phyloP scores from a whole-genome alignment of 495 filamentous ascomycete species.

The Xylaria sp. region DNA sequence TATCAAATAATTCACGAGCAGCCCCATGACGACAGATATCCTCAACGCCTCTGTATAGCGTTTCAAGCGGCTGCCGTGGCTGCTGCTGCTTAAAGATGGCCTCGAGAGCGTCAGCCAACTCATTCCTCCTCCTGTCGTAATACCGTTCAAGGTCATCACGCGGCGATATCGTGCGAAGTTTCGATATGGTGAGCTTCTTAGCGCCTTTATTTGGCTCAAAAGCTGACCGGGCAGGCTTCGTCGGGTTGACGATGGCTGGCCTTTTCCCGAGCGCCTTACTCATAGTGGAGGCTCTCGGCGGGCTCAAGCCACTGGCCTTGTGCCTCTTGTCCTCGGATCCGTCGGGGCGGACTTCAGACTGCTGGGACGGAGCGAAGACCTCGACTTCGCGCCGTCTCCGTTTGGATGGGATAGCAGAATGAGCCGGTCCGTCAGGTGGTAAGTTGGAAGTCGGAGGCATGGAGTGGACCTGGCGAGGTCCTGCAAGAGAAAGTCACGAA shows the following conservation, averaged over 20 bases:
- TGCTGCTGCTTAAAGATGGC: constrained; percentile 71
- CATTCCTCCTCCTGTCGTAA: constrained; percentile 71
- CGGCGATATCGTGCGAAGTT: constrained; percentile 69
- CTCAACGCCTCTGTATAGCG: constrained; percentile 88
- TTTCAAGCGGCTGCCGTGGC: constrained; percentile 74
- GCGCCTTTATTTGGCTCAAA: constrained; percentile 67
- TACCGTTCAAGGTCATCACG: constrained; percentile 59
- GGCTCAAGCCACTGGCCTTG: not conserved
- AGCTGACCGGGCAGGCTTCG: constrained; percentile 37
- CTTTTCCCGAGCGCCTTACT: constrained; percentile 28
- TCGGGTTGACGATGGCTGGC: constrained; percentile 29
- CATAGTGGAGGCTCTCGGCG: constrained; percentile 18
- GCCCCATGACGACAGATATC: constrained; percentile 82
- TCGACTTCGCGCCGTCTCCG: constrained; percentile 31
- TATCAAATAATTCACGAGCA: constrained; percentile 67
- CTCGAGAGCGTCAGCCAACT: constrained; percentile 73
- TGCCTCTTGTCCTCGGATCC: constrained; percentile 30
- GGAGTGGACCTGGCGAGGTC: constrained; percentile 40
- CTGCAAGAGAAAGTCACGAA: constrained; percentile 42
- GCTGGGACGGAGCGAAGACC: constrained; percentile 24
- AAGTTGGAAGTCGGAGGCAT: constrained; percentile 39
- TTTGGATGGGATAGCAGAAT: constrained; percentile 37
- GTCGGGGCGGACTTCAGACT: constrained; percentile 18
- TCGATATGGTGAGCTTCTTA: constrained; percentile 89
- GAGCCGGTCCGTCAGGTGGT: constrained; percentile 35